These are phyloP conservation scores for Triadica sebifera DNA, from an alignment of 345 rosid species.

Conservation along the genomic window DNA sequence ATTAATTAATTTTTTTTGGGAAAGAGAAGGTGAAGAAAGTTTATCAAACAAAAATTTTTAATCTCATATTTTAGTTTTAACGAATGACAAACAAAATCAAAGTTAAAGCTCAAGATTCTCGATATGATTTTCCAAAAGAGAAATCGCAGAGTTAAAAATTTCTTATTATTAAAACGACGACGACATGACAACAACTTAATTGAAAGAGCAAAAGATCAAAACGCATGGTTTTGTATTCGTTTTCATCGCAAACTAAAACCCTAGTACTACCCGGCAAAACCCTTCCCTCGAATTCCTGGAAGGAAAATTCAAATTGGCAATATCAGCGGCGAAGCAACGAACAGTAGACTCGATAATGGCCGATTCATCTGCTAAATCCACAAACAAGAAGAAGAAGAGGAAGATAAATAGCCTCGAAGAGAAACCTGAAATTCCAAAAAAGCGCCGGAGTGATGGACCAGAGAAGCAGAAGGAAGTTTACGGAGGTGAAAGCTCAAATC, in stretches of 20 bases:
- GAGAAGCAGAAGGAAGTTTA: constrained; percentile 19
- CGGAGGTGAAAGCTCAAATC: constrained; percentile 14
- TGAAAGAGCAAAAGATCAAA: neutral
- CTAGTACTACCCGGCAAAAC: neutral
- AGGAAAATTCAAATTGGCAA: neutral
- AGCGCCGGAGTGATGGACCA: constrained; percentile 26
- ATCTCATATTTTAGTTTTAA: no score
- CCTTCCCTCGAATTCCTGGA: neutral
- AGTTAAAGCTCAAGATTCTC: no score
- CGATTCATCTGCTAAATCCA: constrained; percentile 25
- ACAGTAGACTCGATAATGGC: constrained; percentile 25
- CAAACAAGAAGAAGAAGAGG: constrained; percentile 39
- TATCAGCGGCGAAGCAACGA: neutral
- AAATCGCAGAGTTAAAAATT: no score
- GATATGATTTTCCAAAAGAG: no score
- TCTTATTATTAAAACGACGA: no score
- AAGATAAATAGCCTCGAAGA: constrained; percentile 31
- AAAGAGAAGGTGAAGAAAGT: no score
- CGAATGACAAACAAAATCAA: no score
- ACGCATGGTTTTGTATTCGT: neutral
- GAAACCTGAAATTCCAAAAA: constrained; percentile 26
- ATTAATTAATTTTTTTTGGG: no score
- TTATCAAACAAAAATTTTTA: no score
- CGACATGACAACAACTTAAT: no score
- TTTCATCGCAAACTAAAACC: neutral